Evolutionary conservation across 2,329 filamentous ascomycete species (phyloP), one percentile per base, ranked within the genome.

Genomic region (Cadophora luteo-olivacea): DNA sequence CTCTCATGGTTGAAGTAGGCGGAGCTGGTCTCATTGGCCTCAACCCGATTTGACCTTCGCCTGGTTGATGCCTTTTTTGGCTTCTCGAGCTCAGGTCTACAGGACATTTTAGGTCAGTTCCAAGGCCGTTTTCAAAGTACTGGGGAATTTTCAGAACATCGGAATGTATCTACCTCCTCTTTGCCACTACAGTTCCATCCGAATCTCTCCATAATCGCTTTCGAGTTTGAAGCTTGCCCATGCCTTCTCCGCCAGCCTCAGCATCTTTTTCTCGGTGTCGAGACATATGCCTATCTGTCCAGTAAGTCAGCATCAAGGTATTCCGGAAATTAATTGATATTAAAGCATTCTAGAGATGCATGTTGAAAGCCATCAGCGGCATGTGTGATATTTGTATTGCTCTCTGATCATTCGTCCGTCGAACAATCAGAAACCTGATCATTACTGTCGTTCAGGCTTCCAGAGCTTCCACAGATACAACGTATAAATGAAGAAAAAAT

Each of bases 181-280:
- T 65, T 49, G 82, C 80, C 22, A 87, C 85, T 32, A 88, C 83
- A 54, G 80, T 82, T 22, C 86, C 86, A 66, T 85, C 81, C 38
- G 80, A 77, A 71, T 85, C 84, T 74, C 84, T 85, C 85, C 85
- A 87, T 72, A 84, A 81, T 61, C 85, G 81, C 72, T 87, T 87
- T 12, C 86, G 80, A 6, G 86, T 88, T 68, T 86, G 84, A 16
- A 88, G 76, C 36, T 82, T 76, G 36, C 84, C 84, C 54, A 77
- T 79, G 33, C 33, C 33, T 11, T 36, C 33, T 36, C 33, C 33
- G 5, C 33, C 33, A 11, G 33, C 33, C 33, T 36, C 33, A 11
- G 33, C 33, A 36, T 88, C 86, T 69, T 84, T 86, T 68, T 87
- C 83, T 11, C 80, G 81, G 74, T 84, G 82, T n/a, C 82, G 79